phyloP scores from a whole-genome alignment of 148 eudicot species.

The Fagopyrum tataricum region DNA sequence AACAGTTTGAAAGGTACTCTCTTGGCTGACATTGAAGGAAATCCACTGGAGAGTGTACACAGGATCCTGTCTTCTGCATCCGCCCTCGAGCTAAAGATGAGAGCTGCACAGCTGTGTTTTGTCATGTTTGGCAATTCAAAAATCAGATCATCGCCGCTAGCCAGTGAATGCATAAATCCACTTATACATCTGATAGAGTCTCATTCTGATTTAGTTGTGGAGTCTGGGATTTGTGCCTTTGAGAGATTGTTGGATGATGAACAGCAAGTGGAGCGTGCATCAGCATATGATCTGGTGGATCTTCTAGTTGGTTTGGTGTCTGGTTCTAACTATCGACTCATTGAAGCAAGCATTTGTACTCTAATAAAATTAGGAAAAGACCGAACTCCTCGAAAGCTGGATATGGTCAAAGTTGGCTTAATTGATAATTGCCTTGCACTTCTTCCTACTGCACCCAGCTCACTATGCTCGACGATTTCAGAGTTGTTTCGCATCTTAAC shows the following conservation, averaged over 20 bases:
- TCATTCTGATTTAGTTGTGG: constrained; percentile 37
- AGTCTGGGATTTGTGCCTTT: constrained; percentile 68
- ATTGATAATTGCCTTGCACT: constrained; percentile 56
- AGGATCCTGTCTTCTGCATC: constrained; percentile 46
- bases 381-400: constrained; percentile 59
- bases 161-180: constrained; percentile 52
- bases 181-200: constrained; percentile 51
- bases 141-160: constrained; percentile 38
- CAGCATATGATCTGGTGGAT: constrained; percentile 41
- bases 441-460: constrained; percentile 50
- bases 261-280: constrained; percentile 38
- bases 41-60: constrained; percentile 43
- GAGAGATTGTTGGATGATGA: constrained; percentile 65
- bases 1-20: constrained; percentile 37
- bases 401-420: constrained; percentile 68
- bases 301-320: constrained; percentile 65
- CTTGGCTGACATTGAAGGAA: constrained; percentile 43
- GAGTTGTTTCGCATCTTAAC: constrained; percentile 78
- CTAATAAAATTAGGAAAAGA: constrained; percentile 76
- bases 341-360: constrained; percentile 55
- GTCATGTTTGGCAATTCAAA: constrained; percentile 51
- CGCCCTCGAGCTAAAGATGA: constrained; percentile 44
- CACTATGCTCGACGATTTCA: constrained; percentile 53
- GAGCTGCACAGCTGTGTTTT: constrained; percentile 61
- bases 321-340: constrained; percentile 51